Base-by-base conservation (phyloP, 2,329 filamentous ascomycete genomes). In the Aspergillus texensis region DNA sequence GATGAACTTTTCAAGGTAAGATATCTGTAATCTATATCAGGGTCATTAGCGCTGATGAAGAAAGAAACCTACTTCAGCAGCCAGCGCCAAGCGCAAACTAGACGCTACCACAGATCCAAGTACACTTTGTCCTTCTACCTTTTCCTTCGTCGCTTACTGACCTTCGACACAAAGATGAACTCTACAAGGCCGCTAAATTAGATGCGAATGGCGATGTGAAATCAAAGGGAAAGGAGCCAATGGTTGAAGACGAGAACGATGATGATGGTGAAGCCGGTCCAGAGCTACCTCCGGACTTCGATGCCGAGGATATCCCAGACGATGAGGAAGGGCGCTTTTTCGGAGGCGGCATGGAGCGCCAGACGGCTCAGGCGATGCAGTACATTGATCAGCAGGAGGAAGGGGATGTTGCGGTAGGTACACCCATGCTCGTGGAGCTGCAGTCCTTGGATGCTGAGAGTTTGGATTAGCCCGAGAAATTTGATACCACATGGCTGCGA, bases 261-360 rank as follows among this genome's bases (percentile, higher is more conserved):
- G 82, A 83, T 43, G 82, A 82, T 26, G 77, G 77, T 32, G 78
- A 81, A 60, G 78, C 85, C 2, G 85, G 85, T 0, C 85, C 85
- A 1, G 83, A 86, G 50, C 79, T 85, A 41, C 85, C 87, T 16
- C 82, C 83, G 8, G 86, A 87, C 66, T 82, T 86, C 30, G 84
- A 83, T 59, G 80, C 84, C 41, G 86, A 85, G 57, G 84, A 87
- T 55, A 81, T 85, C 79, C 82, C 77, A 10, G 91, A 94, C 69
- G 94, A 97, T 71, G 93, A 97, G 59, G 95, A 96, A 67, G 95
- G 94, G 1, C 89, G 95, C 12, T 99, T 99, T 82, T 99, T 97
- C 71, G 95, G 94, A 50, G 92, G 93, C 60, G 95, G 95, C 39
- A 90, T 99, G 71, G 92, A 90, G 30, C 85, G 89, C 62, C 86